These are phyloP conservation scores for Desmodesmus armatus DNA, from an alignment of 139 green algal species.

Conservation along the genomic window DNA sequence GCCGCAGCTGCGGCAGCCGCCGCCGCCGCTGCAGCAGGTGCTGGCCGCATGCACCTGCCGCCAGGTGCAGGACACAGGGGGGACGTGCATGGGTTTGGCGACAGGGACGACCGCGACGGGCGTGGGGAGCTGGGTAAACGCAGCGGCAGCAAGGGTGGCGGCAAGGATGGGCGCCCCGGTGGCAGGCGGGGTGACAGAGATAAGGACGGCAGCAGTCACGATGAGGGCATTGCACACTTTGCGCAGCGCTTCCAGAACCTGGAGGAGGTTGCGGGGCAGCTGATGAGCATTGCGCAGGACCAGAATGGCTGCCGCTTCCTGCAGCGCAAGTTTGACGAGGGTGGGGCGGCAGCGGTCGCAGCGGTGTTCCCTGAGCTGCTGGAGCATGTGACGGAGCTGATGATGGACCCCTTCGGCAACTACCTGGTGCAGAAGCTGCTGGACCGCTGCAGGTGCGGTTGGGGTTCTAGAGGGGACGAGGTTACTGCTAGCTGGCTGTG, in stretches of 20 bases:
- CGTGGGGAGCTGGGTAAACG: conserved; percentile 26
- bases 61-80: neutral
- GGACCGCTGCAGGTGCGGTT: conserved; percentile 80
- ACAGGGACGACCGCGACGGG: conserved; percentile 36
- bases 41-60: conserved; percentile 19
- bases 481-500: too few species aligned
- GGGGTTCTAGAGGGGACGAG: too few species aligned
- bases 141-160: conserved; percentile 19
- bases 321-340: conserved; percentile 98
- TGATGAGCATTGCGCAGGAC: conserved; percentile 93
- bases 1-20: conserved; percentile 28
- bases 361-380: conserved; percentile 78
- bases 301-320: conserved; percentile 98
- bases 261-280: conserved; percentile 87
- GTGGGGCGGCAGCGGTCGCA: conserved; percentile 81
- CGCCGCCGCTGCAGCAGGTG: neutral
- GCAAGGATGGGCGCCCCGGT: conserved; percentile 23
- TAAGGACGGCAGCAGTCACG: conserved; percentile 7
- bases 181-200: neutral
- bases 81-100: conserved; percentile 21
- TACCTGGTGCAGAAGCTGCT: conserved; percentile 99
- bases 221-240: conserved; percentile 51
- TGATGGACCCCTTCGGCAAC: conserved; percentile 99
- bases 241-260: conserved; percentile 67
- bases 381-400: conserved; percentile 89